phyloP scores from a whole-genome alignment of 1,284 basidiomycete genomes.

The Leccinum subspadiceum region DNA sequence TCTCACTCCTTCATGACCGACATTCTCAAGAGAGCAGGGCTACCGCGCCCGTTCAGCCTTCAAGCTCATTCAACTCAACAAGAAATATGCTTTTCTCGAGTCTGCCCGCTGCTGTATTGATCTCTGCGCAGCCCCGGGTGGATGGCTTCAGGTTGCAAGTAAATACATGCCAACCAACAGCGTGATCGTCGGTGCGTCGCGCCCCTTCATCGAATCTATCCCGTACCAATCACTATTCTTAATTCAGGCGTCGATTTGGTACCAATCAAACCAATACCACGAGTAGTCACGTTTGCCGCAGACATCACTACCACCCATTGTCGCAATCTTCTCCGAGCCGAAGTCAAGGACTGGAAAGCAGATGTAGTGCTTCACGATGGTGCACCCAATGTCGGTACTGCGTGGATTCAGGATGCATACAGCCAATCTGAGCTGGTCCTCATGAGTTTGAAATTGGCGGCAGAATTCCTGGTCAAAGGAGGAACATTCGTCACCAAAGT shows the following conservation, averaged over 20 bases:
- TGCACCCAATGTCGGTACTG: constrained; percentile 98
- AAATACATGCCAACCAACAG: constrained; percentile 98
- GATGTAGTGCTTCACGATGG: constrained; percentile 99
- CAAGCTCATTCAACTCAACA: constrained; percentile 99
- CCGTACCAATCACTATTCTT: constrained; percentile 14
- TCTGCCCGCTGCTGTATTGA: constrained; percentile 94
- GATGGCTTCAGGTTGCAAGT: constrained; percentile 98
- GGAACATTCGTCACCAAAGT: constrained; percentile 99
- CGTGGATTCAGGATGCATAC: constrained; percentile 99
- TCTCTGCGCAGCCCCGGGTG: constrained; percentile 97
- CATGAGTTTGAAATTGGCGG: constrained; percentile 94
- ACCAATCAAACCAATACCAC: constrained; percentile 94
- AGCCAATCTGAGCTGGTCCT: constrained; percentile 96
- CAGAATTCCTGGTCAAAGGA: constrained; percentile 92
- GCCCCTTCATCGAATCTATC: constrained; percentile 6
- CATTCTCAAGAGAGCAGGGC: constrained; percentile 81
- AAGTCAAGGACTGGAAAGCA: constrained; percentile 99
- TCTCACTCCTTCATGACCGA: constrained; percentile 7
- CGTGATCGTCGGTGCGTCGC: constrained; percentile 82
- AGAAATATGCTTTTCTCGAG: constrained; percentile 94
- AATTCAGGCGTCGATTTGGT: constrained; percentile 87
- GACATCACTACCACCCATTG: constrained; percentile 96
- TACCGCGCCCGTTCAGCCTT: constrained; percentile 99
- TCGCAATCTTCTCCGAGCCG: constrained; percentile 81
- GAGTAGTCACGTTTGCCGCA: constrained; percentile 88